Percentiles rank a stretch among this genome's conserved stretches.
Evolutionary conservation across 805 yeast genomes (phyloP).

Genomic region (Candida michaelii): DNA sequence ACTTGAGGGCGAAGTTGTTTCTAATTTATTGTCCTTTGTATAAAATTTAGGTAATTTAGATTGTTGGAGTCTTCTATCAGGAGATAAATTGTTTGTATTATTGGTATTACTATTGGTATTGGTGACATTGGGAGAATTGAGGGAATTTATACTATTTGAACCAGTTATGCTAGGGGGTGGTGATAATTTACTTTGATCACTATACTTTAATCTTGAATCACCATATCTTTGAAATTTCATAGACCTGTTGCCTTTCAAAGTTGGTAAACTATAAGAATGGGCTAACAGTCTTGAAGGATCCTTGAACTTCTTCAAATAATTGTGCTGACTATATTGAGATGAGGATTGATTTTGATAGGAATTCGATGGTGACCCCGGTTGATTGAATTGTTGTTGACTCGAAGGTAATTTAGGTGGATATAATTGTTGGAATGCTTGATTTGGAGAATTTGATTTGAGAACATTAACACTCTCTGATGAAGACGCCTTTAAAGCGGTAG

Average conservation of each 20-base stretch:
- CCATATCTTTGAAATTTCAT: conserved; percentile 11
- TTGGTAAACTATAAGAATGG: conserved; percentile 29
- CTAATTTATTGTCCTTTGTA: conserved; percentile 12
- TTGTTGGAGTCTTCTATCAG: neutral
- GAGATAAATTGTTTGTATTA: neutral
- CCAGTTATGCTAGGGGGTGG: conserved; percentile 14
- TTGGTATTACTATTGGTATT: neutral
- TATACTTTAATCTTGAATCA: conserved; percentile 12
- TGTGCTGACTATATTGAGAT: neutral
- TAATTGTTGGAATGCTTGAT: conserved; percentile 9
- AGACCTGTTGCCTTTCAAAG: conserved; percentile 16
- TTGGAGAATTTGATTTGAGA: conserved; percentile 19
- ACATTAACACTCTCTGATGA: conserved; percentile 25
- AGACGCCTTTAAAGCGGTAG: conserved; percentile 41
- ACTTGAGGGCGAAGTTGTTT: conserved; percentile 14
- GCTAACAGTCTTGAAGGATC: conserved; percentile 16
- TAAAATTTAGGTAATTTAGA: conserved; percentile 4
- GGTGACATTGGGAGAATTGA: neutral
- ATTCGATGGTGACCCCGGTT: conserved; percentile 1
- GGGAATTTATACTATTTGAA: neutral
- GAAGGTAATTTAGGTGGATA: conserved; percentile 2
- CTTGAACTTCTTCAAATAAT: neutral
- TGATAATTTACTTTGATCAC: conserved; percentile 10
- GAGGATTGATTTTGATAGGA: neutral
- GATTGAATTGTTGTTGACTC: neutral